Evolutionary conservation across 805 yeast genomes (phyloP), one percentile per base, ranked within the genome.

Genomic region (Saturnispora quitensis): DNA sequence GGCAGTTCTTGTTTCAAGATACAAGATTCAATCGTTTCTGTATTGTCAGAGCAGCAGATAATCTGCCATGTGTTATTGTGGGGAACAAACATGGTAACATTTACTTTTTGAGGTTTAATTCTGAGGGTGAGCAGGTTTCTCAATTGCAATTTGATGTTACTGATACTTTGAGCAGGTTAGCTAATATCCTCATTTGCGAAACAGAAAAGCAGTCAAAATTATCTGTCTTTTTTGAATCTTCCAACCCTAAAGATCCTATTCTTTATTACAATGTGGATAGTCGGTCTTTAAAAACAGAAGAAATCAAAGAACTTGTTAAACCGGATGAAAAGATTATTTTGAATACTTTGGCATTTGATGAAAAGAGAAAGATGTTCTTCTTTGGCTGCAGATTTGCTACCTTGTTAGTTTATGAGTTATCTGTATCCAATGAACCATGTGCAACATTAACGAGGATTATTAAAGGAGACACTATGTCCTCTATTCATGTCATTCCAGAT

Each of bases 371-470:
- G 18, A 69, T 71, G 64, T 60, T 87, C 1, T 60, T 84, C 17
- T 65, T 89, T 18, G 95, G 93, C 0, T 85, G 93, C 3, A 70
- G 96, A 55, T 80, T 76, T 59, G 86, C 88, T 15, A 78, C 86
- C 0, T 40, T 89, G 4, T 80, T 82, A 2, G 62, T 82, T 0
- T 86, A 78, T 58, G 71, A 75, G 44, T 58, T 81, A 20, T 42
- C 15, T 3, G 24, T 40, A 15, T 38, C 48, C 2, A 18, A n/a
- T 7, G 61, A 71, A 34, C 61, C 63, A 24, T 27, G 58, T 8
- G 48, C 63, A 22, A 47, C 61, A 31, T 75, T 72, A 67, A 77
- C 73, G 58, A 81, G 78, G 57, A 56, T 82, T 12, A 72, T 77
- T 4, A 70, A 77, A 2, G 89, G 90, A 12, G 93, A 86, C 57